These are phyloP conservation scores for Juncus inflexus DNA, from an alignment of 176 grass and related monocot species.

Conservation along the genomic window DNA sequence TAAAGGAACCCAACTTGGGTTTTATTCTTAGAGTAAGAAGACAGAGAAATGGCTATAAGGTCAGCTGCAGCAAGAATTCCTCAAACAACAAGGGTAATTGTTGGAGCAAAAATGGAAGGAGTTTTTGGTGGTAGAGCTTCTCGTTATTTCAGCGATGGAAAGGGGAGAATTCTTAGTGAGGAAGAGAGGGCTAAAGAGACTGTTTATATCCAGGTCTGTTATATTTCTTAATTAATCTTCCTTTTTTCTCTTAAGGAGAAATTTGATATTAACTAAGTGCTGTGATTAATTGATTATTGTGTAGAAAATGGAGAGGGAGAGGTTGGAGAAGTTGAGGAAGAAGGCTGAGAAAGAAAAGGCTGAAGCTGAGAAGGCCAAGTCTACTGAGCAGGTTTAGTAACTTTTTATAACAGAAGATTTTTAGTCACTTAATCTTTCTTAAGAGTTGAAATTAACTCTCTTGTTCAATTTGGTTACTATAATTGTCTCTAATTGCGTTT, in stretches of 20 bases:
- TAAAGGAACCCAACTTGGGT: neutral
- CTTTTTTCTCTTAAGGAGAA: neutral
- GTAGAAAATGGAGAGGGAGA: conserved; percentile 98
- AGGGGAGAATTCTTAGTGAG: conserved; percentile 69
- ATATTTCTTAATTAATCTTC: neutral
- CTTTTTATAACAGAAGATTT: no score
- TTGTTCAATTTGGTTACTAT: no score
- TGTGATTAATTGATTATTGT: neutral
- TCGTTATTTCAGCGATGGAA: conserved; percentile 63
- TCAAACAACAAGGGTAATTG: conserved; percentile 16
- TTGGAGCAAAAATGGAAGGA: conserved; percentile 30
- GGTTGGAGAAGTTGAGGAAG: conserved; percentile 67
- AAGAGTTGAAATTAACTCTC: no score
- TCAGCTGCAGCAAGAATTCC: neutral
- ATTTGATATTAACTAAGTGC: neutral
- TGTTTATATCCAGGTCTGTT: conserved; percentile 73
- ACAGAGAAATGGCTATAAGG: conserved; percentile 42
- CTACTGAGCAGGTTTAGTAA: neutral
- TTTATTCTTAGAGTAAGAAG: conserved; percentile 17
- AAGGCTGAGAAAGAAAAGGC: conserved; percentile 56
- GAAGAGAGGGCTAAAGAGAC: conserved; percentile 79
- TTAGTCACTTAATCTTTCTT: no score
- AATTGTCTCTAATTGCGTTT: no score
- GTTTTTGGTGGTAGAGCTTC: conserved; percentile 9
- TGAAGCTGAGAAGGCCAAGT: conserved; percentile 38